Evolutionary conservation across 441 rosid species (phyloP).

Genomic region (Aleurites moluccanus): DNA sequence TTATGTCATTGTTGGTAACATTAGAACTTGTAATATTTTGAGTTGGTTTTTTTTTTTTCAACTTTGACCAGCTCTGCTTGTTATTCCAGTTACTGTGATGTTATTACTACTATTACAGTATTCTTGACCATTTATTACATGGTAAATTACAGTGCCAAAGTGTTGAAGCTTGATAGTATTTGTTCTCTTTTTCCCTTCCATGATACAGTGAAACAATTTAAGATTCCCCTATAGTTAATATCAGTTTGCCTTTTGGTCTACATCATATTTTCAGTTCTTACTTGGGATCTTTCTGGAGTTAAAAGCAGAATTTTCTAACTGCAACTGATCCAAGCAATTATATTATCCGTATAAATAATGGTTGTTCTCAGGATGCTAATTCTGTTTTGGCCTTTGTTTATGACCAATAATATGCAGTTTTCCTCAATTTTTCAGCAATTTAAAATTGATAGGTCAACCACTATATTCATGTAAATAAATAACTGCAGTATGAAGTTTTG

Average conservation of each 20-base stretch:
- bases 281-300: not conserved
- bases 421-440: not conserved
- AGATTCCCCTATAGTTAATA: not conserved
- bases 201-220: not conserved
- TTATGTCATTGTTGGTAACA: not conserved
- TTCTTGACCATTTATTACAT: not conserved
- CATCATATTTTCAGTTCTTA: not conserved
- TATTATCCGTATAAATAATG: not conserved
- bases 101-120: not conserved
- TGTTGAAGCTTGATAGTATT: slow-evolving; percentile 1
- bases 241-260: not conserved
- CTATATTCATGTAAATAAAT: not conserved
- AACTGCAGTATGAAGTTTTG: not conserved
- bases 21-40: not conserved
- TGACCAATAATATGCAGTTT: not conserved
- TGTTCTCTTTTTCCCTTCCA: not conserved
- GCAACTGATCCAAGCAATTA: not conserved
- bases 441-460: not conserved
- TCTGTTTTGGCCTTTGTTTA: not conserved
- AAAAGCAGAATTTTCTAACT: not conserved
- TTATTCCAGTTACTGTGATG: not conserved
- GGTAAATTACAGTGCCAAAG: not conserved
- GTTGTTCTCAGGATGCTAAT: not conserved
- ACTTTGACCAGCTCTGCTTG: not conserved
- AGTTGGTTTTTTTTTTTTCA: not conserved